Base-by-base conservation (phyloP, 2,329 filamentous ascomycete species). In the Dichotomopilus funicola region DNA sequence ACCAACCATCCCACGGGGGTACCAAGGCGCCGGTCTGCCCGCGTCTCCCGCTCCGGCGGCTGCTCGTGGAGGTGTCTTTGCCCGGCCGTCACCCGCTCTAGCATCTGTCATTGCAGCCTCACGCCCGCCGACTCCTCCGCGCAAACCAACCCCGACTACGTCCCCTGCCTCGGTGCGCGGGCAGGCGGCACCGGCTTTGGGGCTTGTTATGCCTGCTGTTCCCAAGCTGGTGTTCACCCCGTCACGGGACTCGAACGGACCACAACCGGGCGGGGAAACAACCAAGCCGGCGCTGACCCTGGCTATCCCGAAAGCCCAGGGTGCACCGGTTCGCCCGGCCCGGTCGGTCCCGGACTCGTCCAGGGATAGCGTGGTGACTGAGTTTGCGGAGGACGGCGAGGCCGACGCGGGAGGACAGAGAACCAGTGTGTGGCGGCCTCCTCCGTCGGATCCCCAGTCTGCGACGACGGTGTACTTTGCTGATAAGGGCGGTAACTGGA, bases 401-500 rank as follows among this genome's bases (percentile, higher is more conserved):
- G 58, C 63, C 61, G 50, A 71, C 60, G 56, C 64, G 57, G 61
- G 68, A 56, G 45, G 71, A 49, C 67, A 66, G 1, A 67, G 64
- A n/a, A 72, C 75, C 54, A 73, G 19, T 27, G 19, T 80, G 46
- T 81, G 78, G 78, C 70, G 75, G 10, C 77, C 76, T 5, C 77
- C 78, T 0, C 72, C 74, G 2, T 69, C 70, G 2, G 75, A 73
- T 19, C 74, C 77, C 1, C 68, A 71, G 42, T 75, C 76, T 2
- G 74, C 75, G 0, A 71, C 72, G 2, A 73, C 75, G 0, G 72
- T 74, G 45, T 81, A 79, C 60, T 72, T 80, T 47, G 73, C 78
- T 37, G 78, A 82, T 62, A 75, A 72, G 63, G 71, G 72, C 60
- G 76, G 78, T 1, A 81, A 81, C 62, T 81, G 79, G 79, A 71